Evolutionary conservation across 176 grass and related monocot genomes (phyloP).

Genomic region (Avena insularis): DNA sequence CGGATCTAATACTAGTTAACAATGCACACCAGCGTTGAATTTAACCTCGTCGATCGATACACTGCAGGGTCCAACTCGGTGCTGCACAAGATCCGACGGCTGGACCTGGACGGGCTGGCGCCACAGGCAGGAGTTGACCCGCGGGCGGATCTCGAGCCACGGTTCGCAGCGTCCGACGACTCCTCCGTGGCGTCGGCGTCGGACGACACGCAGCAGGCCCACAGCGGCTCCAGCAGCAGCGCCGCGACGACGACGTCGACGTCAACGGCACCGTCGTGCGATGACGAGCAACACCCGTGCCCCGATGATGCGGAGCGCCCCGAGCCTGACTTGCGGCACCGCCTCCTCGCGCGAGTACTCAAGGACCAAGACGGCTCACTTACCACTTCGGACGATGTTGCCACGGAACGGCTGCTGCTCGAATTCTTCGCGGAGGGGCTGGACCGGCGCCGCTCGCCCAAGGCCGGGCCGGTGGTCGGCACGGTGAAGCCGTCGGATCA

Average conservation of each 20-base stretch:
- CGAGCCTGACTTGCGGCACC: background rate
- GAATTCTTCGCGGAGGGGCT: constrained; percentile 73
- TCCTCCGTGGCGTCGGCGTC: background rate
- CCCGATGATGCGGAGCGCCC: background rate
- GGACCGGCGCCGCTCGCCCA: background rate
- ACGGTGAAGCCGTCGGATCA: background rate
- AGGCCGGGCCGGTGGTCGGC: background rate
- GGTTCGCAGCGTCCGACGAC: constrained; percentile 36
- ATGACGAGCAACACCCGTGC: background rate
- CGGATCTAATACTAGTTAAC: background rate
- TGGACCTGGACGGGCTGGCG: constrained; percentile 56
- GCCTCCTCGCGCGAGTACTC: constrained; percentile 48
- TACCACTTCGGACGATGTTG: background rate
- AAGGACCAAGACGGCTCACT: background rate
- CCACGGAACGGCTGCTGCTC: constrained; percentile 51
- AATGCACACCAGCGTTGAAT: background rate
- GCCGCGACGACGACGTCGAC: background rate
- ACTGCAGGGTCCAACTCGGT: constrained; percentile 56
- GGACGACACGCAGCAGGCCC: background rate
- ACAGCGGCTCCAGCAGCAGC: background rate
- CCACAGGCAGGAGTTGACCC: background rate
- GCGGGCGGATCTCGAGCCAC: constrained; percentile 52
- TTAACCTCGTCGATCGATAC: background rate
- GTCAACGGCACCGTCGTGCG: background rate
- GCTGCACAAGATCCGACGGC: constrained; percentile 59